Evolutionary conservation across 2,329 filamentous ascomycete genomes (phyloP).

Genomic region (Diplodia corticola): DNA sequence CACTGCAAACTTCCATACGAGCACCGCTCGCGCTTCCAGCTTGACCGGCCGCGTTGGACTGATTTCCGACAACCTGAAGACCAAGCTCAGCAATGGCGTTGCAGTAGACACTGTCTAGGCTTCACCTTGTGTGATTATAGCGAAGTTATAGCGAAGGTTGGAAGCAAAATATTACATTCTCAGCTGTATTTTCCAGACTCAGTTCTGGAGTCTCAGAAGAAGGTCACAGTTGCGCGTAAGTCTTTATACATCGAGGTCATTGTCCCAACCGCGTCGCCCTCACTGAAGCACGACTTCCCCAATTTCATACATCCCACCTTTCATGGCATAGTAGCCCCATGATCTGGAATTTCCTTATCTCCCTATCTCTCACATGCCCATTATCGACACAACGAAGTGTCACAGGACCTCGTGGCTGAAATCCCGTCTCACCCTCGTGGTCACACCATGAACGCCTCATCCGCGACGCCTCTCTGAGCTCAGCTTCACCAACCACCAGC

Average conservation of each 20-base stretch:
- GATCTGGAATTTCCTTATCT: conserved; percentile 29
- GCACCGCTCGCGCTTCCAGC: background rate
- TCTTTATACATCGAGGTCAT: conserved; percentile 36
- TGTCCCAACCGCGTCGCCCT: conserved; percentile 26
- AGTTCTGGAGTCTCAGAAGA: conserved; percentile 26
- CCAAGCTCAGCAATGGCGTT: conserved; percentile 21
- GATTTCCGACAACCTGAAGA: conserved; percentile 23
- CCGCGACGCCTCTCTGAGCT: conserved; percentile 19
- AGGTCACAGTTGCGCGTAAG: conserved; percentile 34
- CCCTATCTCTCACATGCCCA: conserved; percentile 29
- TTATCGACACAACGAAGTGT: conserved; percentile 24
- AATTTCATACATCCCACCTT: conserved; percentile 24
- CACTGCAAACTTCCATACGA: background rate
- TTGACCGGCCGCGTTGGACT: background rate
- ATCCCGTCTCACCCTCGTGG: conserved; percentile 27
- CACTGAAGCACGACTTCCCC: conserved; percentile 22
- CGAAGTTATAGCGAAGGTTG: background rate
- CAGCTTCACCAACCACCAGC: background rate
- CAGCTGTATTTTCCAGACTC: conserved; percentile 30
- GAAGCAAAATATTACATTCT: background rate
- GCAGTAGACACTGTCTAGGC: background rate
- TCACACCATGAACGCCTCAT: conserved; percentile 27
- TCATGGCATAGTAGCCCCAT: conserved; percentile 21
- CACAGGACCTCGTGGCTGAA: conserved; percentile 27
- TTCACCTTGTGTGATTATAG: background rate